Evolutionary conservation across 208 protist species (phyloP).

Genomic region (Crithidia mellificae): DNA sequence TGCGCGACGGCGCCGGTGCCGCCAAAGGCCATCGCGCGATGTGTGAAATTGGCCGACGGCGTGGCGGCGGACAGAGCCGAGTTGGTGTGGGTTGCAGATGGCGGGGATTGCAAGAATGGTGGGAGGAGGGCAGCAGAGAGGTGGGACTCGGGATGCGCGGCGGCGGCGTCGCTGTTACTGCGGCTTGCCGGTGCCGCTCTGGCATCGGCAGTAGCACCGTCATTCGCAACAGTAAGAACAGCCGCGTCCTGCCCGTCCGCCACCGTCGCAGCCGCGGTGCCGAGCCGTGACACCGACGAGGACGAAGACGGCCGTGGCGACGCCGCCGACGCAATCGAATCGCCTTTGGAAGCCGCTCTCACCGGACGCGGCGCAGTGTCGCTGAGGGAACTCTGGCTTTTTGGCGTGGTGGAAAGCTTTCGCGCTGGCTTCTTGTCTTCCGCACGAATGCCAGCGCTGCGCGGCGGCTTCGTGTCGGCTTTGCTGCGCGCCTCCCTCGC

Average conservation of each 20-base stretch:
- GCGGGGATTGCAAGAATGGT: not conserved
- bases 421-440: not conserved
- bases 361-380: not conserved
- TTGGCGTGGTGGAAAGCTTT: not conserved
- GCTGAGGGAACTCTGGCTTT: conserved; percentile 4
- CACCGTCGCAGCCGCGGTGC: not conserved
- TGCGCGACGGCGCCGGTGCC: conserved; percentile 43
- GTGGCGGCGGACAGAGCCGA: not conserved
- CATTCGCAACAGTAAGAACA: no score
- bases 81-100: not conserved
- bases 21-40: conserved; percentile 59
- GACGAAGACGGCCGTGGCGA: not conserved
- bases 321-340: not conserved
- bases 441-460: not conserved
- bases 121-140: not conserved
- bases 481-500: not conserved
- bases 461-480: not conserved
- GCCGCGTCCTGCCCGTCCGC: not conserved
- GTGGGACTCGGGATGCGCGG: not conserved
- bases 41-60: conserved; percentile 30
- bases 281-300: not conserved
- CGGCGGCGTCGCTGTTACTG: not conserved
- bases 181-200: no score
- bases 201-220: not conserved
- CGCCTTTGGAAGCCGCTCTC: not conserved